These are phyloP conservation scores for Begonia loranthoides DNA, from an alignment of 306 rosid species.

Conservation along the genomic window DNA sequence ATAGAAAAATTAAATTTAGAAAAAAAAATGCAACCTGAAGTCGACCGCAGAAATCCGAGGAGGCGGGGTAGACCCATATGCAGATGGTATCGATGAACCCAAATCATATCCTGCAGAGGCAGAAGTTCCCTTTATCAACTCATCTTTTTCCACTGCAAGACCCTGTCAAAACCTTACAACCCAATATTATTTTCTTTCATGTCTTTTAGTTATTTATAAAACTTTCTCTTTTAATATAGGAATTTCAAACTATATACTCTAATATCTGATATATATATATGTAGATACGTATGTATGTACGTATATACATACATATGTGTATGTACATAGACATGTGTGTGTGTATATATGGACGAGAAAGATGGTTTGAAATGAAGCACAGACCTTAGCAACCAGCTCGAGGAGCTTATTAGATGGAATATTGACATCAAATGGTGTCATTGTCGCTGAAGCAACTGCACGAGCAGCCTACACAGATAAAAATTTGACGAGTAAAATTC, in stretches of 20 bases:
- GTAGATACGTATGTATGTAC: too few species aligned
- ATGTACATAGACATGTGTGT: too few species aligned
- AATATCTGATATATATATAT: too few species aligned
- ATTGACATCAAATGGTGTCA: slow-evolving; percentile 63
- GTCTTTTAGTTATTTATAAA: too few species aligned
- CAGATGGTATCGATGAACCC: slow-evolving; percentile 24
- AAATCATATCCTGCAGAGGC: slow-evolving; percentile 30
- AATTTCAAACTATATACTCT: too few species aligned
- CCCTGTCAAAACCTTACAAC: slow-evolving; percentile 62
- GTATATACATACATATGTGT: too few species aligned
- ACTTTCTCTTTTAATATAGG: too few species aligned
- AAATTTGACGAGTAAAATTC: neutral
- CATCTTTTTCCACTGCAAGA: slow-evolving; percentile 74
- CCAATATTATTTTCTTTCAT: slow-evolving; percentile 10
- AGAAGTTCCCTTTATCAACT: slow-evolving; percentile 34
- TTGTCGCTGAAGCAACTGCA: slow-evolving; percentile 75
- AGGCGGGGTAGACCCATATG: slow-evolving; percentile 20
- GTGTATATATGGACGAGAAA: too few species aligned
- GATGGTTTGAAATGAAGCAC: neutral
- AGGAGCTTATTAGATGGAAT: slow-evolving; percentile 57
- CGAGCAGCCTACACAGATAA: slow-evolving; percentile 52
- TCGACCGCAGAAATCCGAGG: slow-evolving; percentile 31
- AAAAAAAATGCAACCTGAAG: slow-evolving; percentile 35
- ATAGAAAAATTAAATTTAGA: neutral
- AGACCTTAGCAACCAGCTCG: slow-evolving; percentile 64